Evolutionary conservation across 2,329 filamentous ascomycete genomes (phyloP), one percentile per base, ranked within the genome.

Genomic region (Coleophoma eucalyptorum): DNA sequence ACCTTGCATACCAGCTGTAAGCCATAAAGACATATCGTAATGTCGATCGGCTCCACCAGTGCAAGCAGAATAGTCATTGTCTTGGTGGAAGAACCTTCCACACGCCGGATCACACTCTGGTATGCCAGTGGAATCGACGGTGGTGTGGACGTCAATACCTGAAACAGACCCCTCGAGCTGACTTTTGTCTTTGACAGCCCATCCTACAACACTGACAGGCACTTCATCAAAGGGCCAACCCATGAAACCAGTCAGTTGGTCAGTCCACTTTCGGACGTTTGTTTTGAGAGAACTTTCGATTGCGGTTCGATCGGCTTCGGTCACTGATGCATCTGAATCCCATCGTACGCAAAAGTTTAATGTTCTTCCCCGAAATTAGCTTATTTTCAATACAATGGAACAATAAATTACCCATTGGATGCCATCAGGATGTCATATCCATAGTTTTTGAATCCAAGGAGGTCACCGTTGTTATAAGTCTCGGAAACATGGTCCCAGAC

Each of bases 1-100:
- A 26, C 74, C 73, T 3, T 53, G 18, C 53, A 76, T 65, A 6
- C 72, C 73, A 20, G 71, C 70, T 0, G 73, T 75, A n/a, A 77
- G 65, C 74, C 74, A 76, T 43, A 77, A 67, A 5, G 68, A 71
- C 57, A 72, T 63, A 55, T 75, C 71, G 54, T 76, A 76, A 60
- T 74, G 72, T 13, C 65, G 59, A 31, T 55, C 65, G 1, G 66
- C 66, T 19, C 71, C 70, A 13, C 64, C 67, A 5, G 68, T 55
- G 54, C 73, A 75, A 16, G 62, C 56, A 51, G 58, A 62, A 56
- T 75, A 74, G 50, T 74, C 64, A n/a, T 59, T 61, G 37, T 73
- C 61, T 55, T 71, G 68, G 58, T 76, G 68, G 64, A 74, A 75
- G 64, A 72, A 72, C 26, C 72, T 66, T 15, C 72, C 71, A 51